Evolutionary conservation across 768 basidiomycete species (phyloP).

Genomic region (Russula olivacea): DNA sequence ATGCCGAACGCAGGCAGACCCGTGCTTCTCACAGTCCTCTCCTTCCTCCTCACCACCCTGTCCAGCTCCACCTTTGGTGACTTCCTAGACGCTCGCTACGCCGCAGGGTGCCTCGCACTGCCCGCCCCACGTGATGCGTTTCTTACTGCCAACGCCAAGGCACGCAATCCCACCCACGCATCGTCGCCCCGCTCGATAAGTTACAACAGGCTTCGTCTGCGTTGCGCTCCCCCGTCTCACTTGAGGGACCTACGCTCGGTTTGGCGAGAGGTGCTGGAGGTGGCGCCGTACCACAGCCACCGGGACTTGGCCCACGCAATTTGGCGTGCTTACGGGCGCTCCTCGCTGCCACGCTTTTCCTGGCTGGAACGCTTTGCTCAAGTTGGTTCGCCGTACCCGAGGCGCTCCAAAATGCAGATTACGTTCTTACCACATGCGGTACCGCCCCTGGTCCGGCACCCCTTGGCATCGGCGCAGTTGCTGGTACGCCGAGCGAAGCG

Average conservation of each 20-base stretch:
- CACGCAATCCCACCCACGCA: conserved; percentile 91
- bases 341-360: conserved; percentile 66
- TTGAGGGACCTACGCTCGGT: conserved; percentile 37
- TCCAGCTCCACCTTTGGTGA: conserved; percentile 90
- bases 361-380: conserved; percentile 80
- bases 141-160: conserved; percentile 81
- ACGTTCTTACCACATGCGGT: conserved; percentile 69
- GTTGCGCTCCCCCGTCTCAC: conserved; percentile 50
- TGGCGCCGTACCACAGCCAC: conserved; percentile 36
- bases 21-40: conserved; percentile 81
- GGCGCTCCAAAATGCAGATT: conserved; percentile 90
- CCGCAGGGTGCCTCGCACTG: no score
- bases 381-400: conserved; percentile 93
- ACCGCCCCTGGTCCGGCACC: conserved; percentile 15
- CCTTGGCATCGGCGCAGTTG: conserved; percentile 23
- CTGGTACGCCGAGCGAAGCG: conserved; percentile 14
- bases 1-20: conserved; percentile 84
- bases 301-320: conserved; percentile 81
- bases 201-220: conserved; percentile 44
- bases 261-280: conserved; percentile 1
- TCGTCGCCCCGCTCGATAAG: conserved; percentile 78
- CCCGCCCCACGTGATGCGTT: conserved; percentile 90
- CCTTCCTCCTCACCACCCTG: conserved; percentile 79
- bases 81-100: conserved; percentile 67
- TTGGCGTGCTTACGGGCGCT: conserved; percentile 84